These are phyloP conservation scores for Blastocystis sp. DNA, from an alignment of 352 stramenopile genomes.

Conservation along the genomic window DNA sequence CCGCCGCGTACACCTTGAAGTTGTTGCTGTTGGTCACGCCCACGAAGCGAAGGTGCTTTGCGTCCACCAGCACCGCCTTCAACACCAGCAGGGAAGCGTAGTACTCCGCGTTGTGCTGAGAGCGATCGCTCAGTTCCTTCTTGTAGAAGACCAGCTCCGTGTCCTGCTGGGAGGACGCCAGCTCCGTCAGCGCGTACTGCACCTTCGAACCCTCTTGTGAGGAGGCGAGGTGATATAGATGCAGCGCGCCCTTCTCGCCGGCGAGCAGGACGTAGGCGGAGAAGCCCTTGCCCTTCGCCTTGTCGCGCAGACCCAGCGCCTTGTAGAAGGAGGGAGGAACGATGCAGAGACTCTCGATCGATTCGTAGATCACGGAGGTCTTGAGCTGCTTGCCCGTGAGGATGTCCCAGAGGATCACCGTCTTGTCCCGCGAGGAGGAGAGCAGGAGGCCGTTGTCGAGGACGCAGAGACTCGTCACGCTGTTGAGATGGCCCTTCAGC, in stretches of 20 bases:
- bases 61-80: slow-evolving; percentile 8
- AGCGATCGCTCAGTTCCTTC: slow-evolving; percentile 79
- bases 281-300: slow-evolving; percentile 72
- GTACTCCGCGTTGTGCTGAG: slow-evolving; percentile 30
- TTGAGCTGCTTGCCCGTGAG: slow-evolving; percentile 77
- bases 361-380: slow-evolving; percentile 80
- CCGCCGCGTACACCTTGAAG: slow-evolving; percentile 52
- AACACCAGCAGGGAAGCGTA: slow-evolving; percentile 49
- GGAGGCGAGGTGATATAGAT: slow-evolving; percentile 69
- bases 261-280: slow-evolving; percentile 79
- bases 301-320: slow-evolving; percentile 72
- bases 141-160: slow-evolving; percentile 71
- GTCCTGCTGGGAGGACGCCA: slow-evolving; percentile 76
- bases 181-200: slow-evolving; percentile 4
- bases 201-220: not conserved
- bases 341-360: slow-evolving; percentile 79
- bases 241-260: slow-evolving; percentile 77
- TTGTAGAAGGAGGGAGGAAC: slow-evolving; percentile 75
- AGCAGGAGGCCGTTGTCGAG: slow-evolving; percentile 80
- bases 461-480: slow-evolving; percentile 69
- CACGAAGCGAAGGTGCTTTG: not conserved
- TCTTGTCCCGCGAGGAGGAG: slow-evolving; percentile 79
- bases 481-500: slow-evolving; percentile 82
- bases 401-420: slow-evolving; percentile 84
- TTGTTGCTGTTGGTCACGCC: slow-evolving; percentile 67